phyloP scores from a whole-genome alignment of 148 eudicot genomes.

The Tetragonia tetragonoides region DNA sequence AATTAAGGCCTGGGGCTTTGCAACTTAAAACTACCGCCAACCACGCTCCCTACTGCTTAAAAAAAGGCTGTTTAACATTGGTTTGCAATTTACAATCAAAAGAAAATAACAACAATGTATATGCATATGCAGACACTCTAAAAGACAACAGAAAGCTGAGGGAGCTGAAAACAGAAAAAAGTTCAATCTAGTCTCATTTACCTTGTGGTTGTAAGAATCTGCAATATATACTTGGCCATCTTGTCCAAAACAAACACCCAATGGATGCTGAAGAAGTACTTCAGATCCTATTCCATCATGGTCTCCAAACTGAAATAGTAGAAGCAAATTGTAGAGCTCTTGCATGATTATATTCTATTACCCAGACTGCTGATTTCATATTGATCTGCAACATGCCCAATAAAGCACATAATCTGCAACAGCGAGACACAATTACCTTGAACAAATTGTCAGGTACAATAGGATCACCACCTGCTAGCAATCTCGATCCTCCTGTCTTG shows the following conservation, averaged over 20 bases:
- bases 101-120: no score
- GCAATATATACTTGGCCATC: constrained; percentile 80
- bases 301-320: constrained; percentile 73
- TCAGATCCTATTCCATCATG: constrained; percentile 88
- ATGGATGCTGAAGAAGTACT: constrained; percentile 95
- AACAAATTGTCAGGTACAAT: constrained; percentile 83
- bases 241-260: constrained; percentile 75
- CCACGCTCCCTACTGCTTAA: no score
- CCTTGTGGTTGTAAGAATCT: constrained; percentile 99
- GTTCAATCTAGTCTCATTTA: constrained; percentile 24
- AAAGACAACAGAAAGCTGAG: background rate
- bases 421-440: constrained; percentile 42
- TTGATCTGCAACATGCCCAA: background rate
- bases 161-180: background rate
- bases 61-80: no score
- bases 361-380: background rate
- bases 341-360: constrained; percentile 12
- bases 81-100: no score
- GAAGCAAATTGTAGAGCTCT: constrained; percentile 12
- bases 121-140: no score
- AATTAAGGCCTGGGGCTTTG: no score
- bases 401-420: background rate
- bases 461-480: constrained; percentile 90
- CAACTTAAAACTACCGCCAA: no score
- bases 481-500: constrained; percentile 85